Evolutionary conservation across 768 basidiomycete genomes (phyloP), one percentile per base, ranked within the genome.

Genomic region (Naematelia aurantialba): DNA sequence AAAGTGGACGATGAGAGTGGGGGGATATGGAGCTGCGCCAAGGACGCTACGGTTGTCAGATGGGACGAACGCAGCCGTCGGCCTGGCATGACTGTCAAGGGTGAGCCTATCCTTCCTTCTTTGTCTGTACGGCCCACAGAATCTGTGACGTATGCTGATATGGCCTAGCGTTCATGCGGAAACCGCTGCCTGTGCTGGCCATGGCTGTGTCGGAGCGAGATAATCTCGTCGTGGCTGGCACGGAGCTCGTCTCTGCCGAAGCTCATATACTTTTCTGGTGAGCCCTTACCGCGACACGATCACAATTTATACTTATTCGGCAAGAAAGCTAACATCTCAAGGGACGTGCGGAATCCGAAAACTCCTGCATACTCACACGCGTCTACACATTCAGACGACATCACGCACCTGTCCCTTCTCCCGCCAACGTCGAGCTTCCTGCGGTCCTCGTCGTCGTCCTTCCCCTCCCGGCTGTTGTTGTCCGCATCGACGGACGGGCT

Each of bases 341-440:
- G 60, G 52, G 92, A 97, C 74, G 87, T 87, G 19, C 84, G 92
- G n/a, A 84, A 85, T 55, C 85, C 90, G 10, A 81, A 80, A 1
- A 81, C 82, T 1, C 87, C 87, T 3, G 71, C 90, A 1, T 84
- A 89, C 29, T 81, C 79, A n/a, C 91, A 96, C 76, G 79, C 83
- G 2, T 89, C 88, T 2, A 91, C 90, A 0, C 92, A 97, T 70
- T 93, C 91, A 2, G 92, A 97, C 76, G 92, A 97, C 70, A 84
- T 97, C 57, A 94, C 92, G 0, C 81, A 84, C 3, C 76, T 94
- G 0, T 82, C 83, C 54, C 89, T 89, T 56, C 78, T 79, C 3
- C 62, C 76, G 0, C 52, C 69, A 1, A 73, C 74, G 0, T 65
- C 70, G 4, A 52, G 71, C 2, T 74, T 63, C 49, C 34, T 68